Conservation (phyloP, 225 moss, liverwort and hornwort genomes). For the Ulota crispa region DNA sequence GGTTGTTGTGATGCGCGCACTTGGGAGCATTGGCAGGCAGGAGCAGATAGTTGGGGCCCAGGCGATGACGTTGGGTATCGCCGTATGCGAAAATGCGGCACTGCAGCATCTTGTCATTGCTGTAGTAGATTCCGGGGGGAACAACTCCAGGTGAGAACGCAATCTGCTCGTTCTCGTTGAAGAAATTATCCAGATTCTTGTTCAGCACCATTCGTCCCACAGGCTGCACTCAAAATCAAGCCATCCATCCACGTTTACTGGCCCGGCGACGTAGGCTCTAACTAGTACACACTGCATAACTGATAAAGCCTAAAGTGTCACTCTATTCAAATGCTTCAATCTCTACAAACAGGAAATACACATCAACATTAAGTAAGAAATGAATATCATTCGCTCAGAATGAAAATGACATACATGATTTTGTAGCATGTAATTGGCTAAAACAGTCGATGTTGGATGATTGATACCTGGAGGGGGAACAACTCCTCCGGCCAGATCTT, state of each 20-base stretch:
- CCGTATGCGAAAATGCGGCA: constrained; percentile 62
- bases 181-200: constrained; percentile 65
- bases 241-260: background rate
- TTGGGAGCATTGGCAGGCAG: constrained; percentile 55
- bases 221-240: constrained; percentile 35
- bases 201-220: constrained; percentile 60
- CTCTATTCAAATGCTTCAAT: background rate
- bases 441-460: background rate
- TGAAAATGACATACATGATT: background rate
- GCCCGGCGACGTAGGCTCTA: background rate
- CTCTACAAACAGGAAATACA: background rate
- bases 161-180: constrained; percentile 59
- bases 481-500: constrained; percentile 60
- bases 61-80: constrained; percentile 57
- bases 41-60: constrained; percentile 56
- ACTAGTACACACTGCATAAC: background rate
- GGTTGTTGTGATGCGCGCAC: constrained; percentile 62
- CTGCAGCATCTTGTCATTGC: constrained; percentile 64
- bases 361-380: background rate
- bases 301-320: background rate
- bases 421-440: background rate
- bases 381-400: background rate
- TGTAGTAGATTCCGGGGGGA: constrained; percentile 58
- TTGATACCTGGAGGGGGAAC: constrained; percentile 55
- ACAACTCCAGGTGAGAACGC: constrained; percentile 58